Conservation (phyloP, 2,329 filamentous ascomycete species). For the Aspergillus sojae region DNA sequence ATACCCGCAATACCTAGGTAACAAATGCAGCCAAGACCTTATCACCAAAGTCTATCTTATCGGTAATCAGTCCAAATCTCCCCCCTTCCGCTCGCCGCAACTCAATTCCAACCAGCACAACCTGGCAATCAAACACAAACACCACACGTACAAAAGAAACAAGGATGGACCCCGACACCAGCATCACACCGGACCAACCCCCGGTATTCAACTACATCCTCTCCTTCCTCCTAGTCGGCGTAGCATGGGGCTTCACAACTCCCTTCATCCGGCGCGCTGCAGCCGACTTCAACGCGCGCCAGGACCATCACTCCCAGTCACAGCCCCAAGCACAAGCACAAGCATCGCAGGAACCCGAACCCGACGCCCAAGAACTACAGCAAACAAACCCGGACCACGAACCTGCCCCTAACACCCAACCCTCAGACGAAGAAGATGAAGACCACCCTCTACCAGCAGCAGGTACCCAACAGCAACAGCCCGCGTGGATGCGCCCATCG, state of each 20-base stretch:
- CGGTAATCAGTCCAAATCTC: not conserved
- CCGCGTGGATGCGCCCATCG: slow-evolving; percentile 23
- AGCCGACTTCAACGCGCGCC: slow-evolving; percentile 68
- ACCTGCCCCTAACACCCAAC: no score
- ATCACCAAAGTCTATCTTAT: not conserved
- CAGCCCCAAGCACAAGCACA: not conserved
- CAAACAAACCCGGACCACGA: not conserved
- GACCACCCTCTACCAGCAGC: slow-evolving; percentile 4
- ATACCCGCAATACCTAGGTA: no score
- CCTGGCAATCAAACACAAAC: not conserved
- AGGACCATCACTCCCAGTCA: slow-evolving; percentile 30
- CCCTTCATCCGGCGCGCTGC: slow-evolving; percentile 90
- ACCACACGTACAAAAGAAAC: not conserved
- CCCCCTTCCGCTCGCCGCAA: not conserved
- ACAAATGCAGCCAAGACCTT: not conserved
- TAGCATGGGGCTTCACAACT: slow-evolving; percentile 92
- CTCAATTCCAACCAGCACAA: not conserved
- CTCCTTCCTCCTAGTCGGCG: slow-evolving; percentile 85
- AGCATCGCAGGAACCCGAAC: not conserved
- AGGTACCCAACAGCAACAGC: not conserved
- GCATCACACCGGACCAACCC: slow-evolving; percentile 28
- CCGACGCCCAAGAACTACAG: slow-evolving; percentile 8
- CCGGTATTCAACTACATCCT: slow-evolving; percentile 76
- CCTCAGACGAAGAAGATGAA: not conserved
- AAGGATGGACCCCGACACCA: slow-evolving; percentile 37